Conservation (phyloP, 2,329 filamentous ascomycete genomes). For the Colletotrichum costaricense region DNA sequence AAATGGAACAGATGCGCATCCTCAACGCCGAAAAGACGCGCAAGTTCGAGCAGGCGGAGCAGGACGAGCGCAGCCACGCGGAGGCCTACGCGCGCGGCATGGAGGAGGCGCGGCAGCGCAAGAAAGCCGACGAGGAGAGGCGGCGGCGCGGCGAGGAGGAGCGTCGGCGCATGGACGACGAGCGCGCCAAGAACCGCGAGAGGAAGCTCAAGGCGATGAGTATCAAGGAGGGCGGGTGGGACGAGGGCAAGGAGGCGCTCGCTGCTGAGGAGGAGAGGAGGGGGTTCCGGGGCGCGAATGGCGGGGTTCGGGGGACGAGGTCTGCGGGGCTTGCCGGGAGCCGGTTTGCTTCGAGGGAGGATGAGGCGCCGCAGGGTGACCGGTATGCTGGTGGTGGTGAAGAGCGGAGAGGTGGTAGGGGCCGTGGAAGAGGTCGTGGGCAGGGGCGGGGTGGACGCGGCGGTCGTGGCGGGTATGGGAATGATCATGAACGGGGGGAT, state of each 20-base stretch:
- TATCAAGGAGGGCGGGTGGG: constrained; percentile 66
- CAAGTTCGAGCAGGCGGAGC: constrained; percentile 68
- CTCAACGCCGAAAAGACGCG: constrained; percentile 67
- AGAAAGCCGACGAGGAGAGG: constrained; percentile 63
- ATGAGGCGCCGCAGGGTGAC: constrained; percentile 37
- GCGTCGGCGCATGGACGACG: constrained; percentile 64
- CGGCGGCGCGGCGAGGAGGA: constrained; percentile 64
- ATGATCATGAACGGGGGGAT: constrained; percentile 47
- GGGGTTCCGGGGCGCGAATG: constrained; percentile 56
- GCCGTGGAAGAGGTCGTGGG: constrained; percentile 36
- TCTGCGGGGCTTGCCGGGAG: constrained; percentile 53
- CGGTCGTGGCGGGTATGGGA: constrained; percentile 43
- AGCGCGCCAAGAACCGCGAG: constrained; percentile 70
- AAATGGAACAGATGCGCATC: constrained; percentile 72
- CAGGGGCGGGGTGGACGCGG: constrained; percentile 43
- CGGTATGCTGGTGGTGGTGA: constrained; percentile 11
- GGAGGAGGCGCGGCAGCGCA: constrained; percentile 64
- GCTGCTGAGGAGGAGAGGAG: constrained; percentile 53
- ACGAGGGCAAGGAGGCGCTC: constrained; percentile 64
- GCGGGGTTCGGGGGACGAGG: constrained; percentile 52
- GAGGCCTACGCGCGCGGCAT: constrained; percentile 65
- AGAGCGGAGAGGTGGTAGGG: constrained; percentile 38
- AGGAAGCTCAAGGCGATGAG: constrained; percentile 70
- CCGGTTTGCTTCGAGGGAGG: constrained; percentile 51
- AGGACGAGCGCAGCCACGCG: constrained; percentile 67